Base-by-base conservation (phyloP, 2,329 filamentous ascomycete genomes). In the Gremmenia infestans region DNA sequence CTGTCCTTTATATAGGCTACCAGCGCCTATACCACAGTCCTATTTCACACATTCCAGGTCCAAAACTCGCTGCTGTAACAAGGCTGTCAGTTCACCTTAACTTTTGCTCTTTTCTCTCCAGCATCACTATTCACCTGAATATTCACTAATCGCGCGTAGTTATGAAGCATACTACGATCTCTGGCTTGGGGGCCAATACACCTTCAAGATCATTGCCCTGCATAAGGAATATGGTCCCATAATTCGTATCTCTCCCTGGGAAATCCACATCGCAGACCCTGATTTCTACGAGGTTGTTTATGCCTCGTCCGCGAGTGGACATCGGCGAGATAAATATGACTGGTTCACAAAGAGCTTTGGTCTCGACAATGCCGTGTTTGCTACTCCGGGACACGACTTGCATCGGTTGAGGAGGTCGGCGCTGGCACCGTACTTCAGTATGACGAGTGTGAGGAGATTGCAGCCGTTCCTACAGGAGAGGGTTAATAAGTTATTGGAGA, bases 161-260 rank as follows among this genome's bases (percentile, higher is more conserved):
- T 65, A 64, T 32, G 50, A 58, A n/a, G 37, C 46, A 8, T 77
- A 73, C 63, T 75, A 75, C 55, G 73, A 76, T 53, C 65, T 74
- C 22, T 52, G 73, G 49, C 65, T 71, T 3, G 69, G 70, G 4
- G 75, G 73, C 3, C 68, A 73, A 61, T 76, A 74, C 55, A 74
- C 68, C 12, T 73, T 70, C 61, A 70, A 74, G 57, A 73, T 77
- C 39, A 65, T 69, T 48, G 68, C 73, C 50, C 64, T 77, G 65
- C 74, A 76, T 62, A 63, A 71, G 76, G 53, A 45, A 45, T 23
- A 45, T 19, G 68, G 70, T 1, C 70, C 69, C 4, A 68, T 72
- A 28, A 63, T 72, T 4, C 60, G 68, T 2, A 67, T 71, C 48
- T 70, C 69, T 51, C 57, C 54, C 19, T 47, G 37, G 23, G 54